Evolutionary conservation across 495 filamentous ascomycete genomes (phyloP).

Genomic region (Neurospora sp.): DNA sequence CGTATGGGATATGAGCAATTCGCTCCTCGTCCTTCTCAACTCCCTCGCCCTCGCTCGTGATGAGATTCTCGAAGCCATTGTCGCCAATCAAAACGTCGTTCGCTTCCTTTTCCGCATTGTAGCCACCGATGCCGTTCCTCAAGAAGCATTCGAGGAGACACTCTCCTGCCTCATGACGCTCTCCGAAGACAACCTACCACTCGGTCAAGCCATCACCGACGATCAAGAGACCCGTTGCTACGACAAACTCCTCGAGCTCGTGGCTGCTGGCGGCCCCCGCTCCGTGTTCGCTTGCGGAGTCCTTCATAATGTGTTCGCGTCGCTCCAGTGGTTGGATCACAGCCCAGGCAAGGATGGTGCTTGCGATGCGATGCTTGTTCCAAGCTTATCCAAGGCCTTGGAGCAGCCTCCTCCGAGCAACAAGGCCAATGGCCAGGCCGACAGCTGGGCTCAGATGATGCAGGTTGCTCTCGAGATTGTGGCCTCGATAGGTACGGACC

Average conservation of each 20-base stretch:
- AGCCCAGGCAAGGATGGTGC: constrained; percentile 34
- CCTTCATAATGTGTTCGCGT: constrained; percentile 41
- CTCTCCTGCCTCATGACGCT: constrained; percentile 43
- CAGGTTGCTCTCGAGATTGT: constrained; percentile 45
- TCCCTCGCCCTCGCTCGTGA: constrained; percentile 42
- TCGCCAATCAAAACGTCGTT: constrained; percentile 31
- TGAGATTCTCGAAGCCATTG: constrained; percentile 42
- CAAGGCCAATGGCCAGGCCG: constrained; percentile 18
- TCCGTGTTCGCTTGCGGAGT: constrained; percentile 40
- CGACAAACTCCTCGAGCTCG: constrained; percentile 26
- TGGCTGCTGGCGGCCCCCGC: constrained; percentile 21
- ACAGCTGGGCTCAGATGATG: constrained; percentile 25
- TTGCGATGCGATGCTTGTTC: constrained; percentile 38
- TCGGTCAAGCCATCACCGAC: constrained; percentile 32
- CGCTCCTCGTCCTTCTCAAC: constrained; percentile 33
- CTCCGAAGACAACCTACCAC: constrained; percentile 42
- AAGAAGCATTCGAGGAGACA: constrained; percentile 30
- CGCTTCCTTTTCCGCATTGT: constrained; percentile 43
- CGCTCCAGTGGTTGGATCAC: constrained; percentile 37
- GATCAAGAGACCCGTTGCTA: constrained; percentile 28
- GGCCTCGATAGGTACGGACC: constrained; percentile 47
- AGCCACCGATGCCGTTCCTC: constrained; percentile 17
- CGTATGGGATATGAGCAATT: constrained; percentile 38
- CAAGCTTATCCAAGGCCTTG: constrained; percentile 28
- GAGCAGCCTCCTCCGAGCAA: constrained; percentile 16